Evolutionary conservation across 2,329 filamentous ascomycete genomes (phyloP).

Genomic region (Aspergillus amoenus): DNA sequence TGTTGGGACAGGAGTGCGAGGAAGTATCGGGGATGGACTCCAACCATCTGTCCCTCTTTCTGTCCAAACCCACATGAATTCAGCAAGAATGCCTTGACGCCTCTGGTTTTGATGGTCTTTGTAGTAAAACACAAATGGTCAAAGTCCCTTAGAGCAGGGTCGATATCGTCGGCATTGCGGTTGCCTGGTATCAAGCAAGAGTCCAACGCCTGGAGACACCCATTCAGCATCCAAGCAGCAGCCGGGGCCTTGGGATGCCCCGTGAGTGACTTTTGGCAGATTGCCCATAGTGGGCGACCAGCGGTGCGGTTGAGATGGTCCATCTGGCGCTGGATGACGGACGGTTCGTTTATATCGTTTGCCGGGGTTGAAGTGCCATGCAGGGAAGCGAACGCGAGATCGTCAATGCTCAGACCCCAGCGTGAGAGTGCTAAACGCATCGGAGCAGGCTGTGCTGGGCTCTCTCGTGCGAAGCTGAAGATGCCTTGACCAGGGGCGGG

Average conservation of each 20-base stretch:
- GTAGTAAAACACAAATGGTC: constrained; percentile 56
- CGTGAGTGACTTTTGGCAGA: constrained; percentile 97
- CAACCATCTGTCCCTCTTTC: constrained; percentile 2
- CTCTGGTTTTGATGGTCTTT: neutral
- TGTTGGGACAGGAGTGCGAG: neutral
- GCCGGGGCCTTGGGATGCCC: constrained; percentile 97
- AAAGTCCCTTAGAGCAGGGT: constrained; percentile 88
- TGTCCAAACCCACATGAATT: constrained; percentile 7
- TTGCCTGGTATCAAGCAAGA: constrained; percentile 88
- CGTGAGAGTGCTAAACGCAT: neutral
- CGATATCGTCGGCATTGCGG: constrained; percentile 93
- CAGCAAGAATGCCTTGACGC: constrained; percentile 1
- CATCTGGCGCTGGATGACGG: constrained; percentile 89
- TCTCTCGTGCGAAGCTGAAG: neutral
- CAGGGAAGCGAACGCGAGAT: constrained; percentile 89
- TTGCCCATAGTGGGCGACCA: constrained; percentile 86
- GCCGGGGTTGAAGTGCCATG: constrained; percentile 95
- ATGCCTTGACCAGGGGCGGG: neutral
- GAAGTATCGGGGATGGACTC: constrained; percentile 7
- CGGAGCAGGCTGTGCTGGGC: neutral
- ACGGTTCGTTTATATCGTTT: constrained; percentile 98
- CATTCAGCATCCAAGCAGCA: constrained; percentile 98
- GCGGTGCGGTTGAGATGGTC: constrained; percentile 86
- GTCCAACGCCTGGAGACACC: constrained; percentile 89
- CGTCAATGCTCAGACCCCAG: constrained; percentile 52